phyloP scores from a whole-genome alignment of 768 basidiomycete genomes.

The Sarcodon sp. region DNA sequence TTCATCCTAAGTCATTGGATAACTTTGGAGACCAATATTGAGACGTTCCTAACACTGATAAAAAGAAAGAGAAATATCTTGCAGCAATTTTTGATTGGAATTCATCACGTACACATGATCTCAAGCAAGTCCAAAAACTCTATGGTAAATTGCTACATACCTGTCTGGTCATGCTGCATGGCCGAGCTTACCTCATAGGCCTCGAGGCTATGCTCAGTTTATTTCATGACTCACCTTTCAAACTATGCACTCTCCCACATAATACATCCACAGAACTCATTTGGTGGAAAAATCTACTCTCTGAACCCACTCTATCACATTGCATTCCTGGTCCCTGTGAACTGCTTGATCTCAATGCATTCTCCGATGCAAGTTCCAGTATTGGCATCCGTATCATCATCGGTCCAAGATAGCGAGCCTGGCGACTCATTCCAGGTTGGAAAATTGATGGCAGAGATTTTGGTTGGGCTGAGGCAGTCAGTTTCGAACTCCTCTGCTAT shows the following conservation, averaged over 20 bases:
- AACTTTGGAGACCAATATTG: too few species aligned
- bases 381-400: slow-evolving; percentile 8
- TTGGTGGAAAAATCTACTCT: neutral
- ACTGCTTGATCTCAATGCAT: neutral
- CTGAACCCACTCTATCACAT: neutral
- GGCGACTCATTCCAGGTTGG: slow-evolving; percentile 9
- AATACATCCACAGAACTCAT: neutral
- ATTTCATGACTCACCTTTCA: slow-evolving; percentile 18
- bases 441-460: slow-evolving; percentile 5
- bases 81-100: slow-evolving; percentile 16
- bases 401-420: slow-evolving; percentile 5
- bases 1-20: too few species aligned
- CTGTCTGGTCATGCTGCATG: slow-evolving; percentile 12
- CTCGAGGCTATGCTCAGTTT: slow-evolving; percentile 17
- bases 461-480: slow-evolving; percentile 11
- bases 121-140: slow-evolving; percentile 21
- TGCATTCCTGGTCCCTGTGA: neutral
- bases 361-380: slow-evolving; percentile 10
- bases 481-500: neutral
- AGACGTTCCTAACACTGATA: slow-evolving; percentile 7
- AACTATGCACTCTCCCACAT: slow-evolving; percentile 8
- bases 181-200: slow-evolving; percentile 25
- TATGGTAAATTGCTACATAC: slow-evolving; percentile 28
- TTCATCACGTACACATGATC: slow-evolving; percentile 11
- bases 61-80: slow-evolving; percentile 18